Evolutionary conservation across 441 rosid species (phyloP).

Genomic region (Mallotus repandus): DNA sequence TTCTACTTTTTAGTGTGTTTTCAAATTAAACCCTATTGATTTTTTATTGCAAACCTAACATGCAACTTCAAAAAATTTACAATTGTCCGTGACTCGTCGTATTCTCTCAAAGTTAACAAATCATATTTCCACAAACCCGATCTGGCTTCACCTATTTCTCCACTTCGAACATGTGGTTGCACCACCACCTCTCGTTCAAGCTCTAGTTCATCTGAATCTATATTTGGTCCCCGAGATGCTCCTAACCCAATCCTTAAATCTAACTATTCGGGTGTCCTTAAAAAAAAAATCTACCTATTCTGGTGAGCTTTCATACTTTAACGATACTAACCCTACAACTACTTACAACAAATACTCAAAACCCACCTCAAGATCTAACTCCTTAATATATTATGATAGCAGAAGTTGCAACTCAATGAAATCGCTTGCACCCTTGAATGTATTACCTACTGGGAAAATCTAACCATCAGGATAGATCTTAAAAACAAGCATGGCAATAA

Average conservation of each 20-base stretch:
- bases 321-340: conserved; percentile 41
- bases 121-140: conserved; percentile 92
- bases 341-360: conserved; percentile 24
- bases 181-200: conserved; percentile 58
- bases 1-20: no score
- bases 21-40: no score
- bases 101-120: conserved; percentile 61
- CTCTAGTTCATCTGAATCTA: conserved; percentile 79
- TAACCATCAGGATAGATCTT: conserved; percentile 75
- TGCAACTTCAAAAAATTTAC: conserved; percentile 37
- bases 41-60: no score
- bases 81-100: conserved; percentile 47
- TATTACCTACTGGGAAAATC: conserved; percentile 76
- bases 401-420: conserved; percentile 41
- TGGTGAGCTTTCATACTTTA: conserved; percentile 44
- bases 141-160: conserved; percentile 94
- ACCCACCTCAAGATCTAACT: conserved; percentile 53
- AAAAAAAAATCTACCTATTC: no score
- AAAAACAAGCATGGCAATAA: conserved; percentile 52
- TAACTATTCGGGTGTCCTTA: no score
- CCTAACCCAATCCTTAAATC: conserved; percentile 32
- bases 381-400: conserved; percentile 40
- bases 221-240: conserved; percentile 41
- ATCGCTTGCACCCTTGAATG: conserved; percentile 48
- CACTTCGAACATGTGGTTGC: conserved; percentile 52